Base-by-base conservation (phyloP, 23 red algal species). In the Chondrus crispus region DNA sequence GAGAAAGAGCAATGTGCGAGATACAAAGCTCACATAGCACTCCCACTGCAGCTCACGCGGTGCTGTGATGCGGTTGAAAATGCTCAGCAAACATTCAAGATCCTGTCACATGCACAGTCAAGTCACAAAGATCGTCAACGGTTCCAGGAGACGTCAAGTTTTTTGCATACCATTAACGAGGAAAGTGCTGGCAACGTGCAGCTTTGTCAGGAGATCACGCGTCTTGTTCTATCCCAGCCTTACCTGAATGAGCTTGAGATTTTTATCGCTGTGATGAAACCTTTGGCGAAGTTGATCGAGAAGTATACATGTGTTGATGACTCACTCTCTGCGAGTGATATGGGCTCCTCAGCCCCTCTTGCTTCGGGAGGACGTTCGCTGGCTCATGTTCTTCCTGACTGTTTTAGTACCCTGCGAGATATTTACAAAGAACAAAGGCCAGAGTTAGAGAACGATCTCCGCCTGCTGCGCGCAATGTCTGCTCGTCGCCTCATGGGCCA, bases 131-230 rank as follows among this genome's bases (percentile, higher is more conserved):
- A 87, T 24, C 41, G 38, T 9, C 62, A 74, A 24, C 60, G 84
- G 50, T 41, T 87, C 3, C 45, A 71, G 3, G 84, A 87, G 47
- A 87, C 84, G 18, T 46, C 63, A 10, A 58, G 18, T n/a, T 87
- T 87, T 57, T 51, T 87, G 57, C 45, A 43, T n/a, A 74, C 84
- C 18, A 52, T 87, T n/a, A 87, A 40, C 39, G 84, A 87, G 84
- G 84, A 87, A 9, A 87, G 58, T 38, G 55, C 60, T 33, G 84
- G 84, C 3, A 74, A 52, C 41, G 84, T 87, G 19, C 68, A 62
- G 24, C 26, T 87, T 3, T 71, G 66, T 35, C 84, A 87, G 42
- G 84, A 87, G 43, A 28, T 87, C 11, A 87, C 69, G 30, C 62
- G 84, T 57, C 51, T 87, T 40, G 58, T 87, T 32, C 84, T 87